A percentile compares a stretch with the other conserved stretches of the same genome.
phyloP scores from a whole-genome alignment of 2,329 filamentous ascomycete genomes.

The Pyricularia sp. region DNA sequence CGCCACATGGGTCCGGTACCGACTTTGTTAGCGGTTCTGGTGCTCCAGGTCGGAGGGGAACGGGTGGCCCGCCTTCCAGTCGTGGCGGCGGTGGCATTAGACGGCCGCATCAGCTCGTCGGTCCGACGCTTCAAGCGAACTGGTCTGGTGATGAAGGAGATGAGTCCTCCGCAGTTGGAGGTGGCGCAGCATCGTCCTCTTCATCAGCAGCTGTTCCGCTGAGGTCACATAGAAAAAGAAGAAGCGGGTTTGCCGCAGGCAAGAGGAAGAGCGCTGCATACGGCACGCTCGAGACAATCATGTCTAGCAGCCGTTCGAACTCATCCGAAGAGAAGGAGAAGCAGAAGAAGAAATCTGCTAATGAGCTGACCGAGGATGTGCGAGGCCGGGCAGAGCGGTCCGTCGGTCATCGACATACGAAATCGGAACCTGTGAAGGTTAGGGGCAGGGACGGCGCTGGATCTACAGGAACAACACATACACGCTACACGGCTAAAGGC shows the following conservation, averaged over 20 bases:
- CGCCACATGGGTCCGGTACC: conserved; percentile 49
- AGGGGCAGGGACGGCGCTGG: background rate
- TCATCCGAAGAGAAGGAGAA: conserved; percentile 54
- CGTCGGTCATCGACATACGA: background rate
- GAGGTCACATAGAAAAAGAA: conserved; percentile 27
- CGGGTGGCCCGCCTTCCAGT: background rate
- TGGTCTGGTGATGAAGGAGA: conserved; percentile 45
- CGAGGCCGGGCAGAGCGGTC: conserved; percentile 31
- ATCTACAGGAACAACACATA: background rate
- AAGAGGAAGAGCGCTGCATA: conserved; percentile 45
- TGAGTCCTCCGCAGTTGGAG: conserved; percentile 6
- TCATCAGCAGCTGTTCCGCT: background rate
- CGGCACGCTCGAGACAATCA: conserved; percentile 56
- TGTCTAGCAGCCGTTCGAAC: conserved; percentile 51
- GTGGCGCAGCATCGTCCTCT: conserved; percentile 7
- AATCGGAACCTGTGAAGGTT: background rate
- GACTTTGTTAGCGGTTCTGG: conserved; percentile 26
- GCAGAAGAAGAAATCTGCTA: conserved; percentile 48
- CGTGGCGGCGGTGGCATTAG: conserved; percentile 5
- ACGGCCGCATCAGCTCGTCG: conserved; percentile 22
- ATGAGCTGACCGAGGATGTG: conserved; percentile 44
- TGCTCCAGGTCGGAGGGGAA: background rate
- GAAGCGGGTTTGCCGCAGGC: conserved; percentile 20
- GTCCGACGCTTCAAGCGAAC: conserved; percentile 48
- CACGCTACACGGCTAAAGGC: conserved; percentile 5